Evolutionary conservation across 1,139 yeast genomes (phyloP), one percentile per base, ranked within the genome.

Genomic region (Chernovozyma aurita): DNA sequence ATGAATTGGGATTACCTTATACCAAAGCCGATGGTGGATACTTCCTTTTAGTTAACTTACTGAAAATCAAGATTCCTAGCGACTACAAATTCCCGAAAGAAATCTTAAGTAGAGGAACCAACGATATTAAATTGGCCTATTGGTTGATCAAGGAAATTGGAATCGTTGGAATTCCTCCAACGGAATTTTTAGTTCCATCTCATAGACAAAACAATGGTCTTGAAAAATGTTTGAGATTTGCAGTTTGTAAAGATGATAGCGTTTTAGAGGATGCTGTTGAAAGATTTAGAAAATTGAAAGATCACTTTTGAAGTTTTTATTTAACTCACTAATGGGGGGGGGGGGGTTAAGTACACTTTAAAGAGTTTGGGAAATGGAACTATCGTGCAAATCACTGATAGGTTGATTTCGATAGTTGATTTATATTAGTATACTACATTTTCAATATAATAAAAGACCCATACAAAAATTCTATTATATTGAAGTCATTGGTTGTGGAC

Each of bases 91-190:
- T 74, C 59, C 97, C 97, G 1, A 77, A 65, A 13, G 86, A 79
- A 16, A 76, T 92, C 42, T 57, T 66, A 32, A 60, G 57, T 24
- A 62, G 70, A 38, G 80, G 85, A 36, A 90, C 95, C 18, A 78
- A 78, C 46, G 98, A 92, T 63, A 92, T 87, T 69, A 78, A 79
- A 53, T 70, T 84, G 46, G 94, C 96, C 0, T 86, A 86, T 63
- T 92, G 97, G 97, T 70, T 92, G 43, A 86, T 88, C 51, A 81
- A 79, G 55, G 95, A 90, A 55, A 61, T 92, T 39, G 98, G 98
- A 4, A 95, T 92, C 31, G 97, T 92, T 18, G 85, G 95, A 4
- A 90, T 92, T 47, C 98, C 98, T 11, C 97, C 97, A 22, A 84
- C 96, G 4, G 98, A 90, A 59, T 92, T 92, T 55, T 79, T 86